phyloP scores from a whole-genome alignment of 352 stramenopile species.

The Chrysophaeum taylorii region DNA sequence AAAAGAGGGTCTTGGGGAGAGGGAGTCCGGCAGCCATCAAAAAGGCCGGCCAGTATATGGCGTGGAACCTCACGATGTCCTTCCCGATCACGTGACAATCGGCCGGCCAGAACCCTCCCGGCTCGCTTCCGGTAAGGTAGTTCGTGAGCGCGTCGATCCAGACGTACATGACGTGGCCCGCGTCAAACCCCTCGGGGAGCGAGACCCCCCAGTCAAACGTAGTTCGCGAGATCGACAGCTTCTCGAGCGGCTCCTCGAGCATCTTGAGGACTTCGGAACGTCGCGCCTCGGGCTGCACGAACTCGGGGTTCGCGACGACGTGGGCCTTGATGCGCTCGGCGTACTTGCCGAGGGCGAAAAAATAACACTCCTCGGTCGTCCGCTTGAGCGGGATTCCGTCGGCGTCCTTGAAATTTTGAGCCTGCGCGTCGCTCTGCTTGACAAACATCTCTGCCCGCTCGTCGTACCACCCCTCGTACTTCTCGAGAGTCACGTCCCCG shows the following conservation, averaged over 20 bases:
- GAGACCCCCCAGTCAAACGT: constrained; percentile 88
- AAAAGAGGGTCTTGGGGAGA: constrained; percentile 88
- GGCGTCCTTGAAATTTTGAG: constrained; percentile 84
- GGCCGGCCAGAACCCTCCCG: constrained; percentile 59
- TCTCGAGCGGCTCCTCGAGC: constrained; percentile 75
- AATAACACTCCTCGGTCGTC: constrained; percentile 96
- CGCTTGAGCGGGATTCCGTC: constrained; percentile 85
- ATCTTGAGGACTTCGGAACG: constrained; percentile 82
- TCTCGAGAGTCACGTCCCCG: constrained; percentile 91
- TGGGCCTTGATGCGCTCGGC: constrained; percentile 83
- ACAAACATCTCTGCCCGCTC: constrained; percentile 96
- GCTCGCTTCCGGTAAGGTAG: constrained; percentile 77
- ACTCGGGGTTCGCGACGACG: constrained; percentile 84
- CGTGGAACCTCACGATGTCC: constrained; percentile 99
- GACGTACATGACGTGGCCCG: constrained; percentile 99
- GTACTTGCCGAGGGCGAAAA: constrained; percentile 98
- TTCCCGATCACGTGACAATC: constrained; percentile 90
- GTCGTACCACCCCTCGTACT: constrained; percentile 98
- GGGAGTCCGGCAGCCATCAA: constrained; percentile 90
- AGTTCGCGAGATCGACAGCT: constrained; percentile 90
- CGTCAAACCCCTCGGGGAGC: constrained; percentile 78
- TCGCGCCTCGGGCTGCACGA: constrained; percentile 87
- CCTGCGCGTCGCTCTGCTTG: constrained; percentile 87
- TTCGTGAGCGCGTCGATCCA: constrained; percentile 99
- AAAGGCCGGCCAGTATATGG: constrained; percentile 99